A percentile compares a stretch with the other conserved stretches of the same genome.
These are phyloP conservation scores for Ricinus communis DNA, from an alignment of 345 rosid species.

Conservation along the genomic window DNA sequence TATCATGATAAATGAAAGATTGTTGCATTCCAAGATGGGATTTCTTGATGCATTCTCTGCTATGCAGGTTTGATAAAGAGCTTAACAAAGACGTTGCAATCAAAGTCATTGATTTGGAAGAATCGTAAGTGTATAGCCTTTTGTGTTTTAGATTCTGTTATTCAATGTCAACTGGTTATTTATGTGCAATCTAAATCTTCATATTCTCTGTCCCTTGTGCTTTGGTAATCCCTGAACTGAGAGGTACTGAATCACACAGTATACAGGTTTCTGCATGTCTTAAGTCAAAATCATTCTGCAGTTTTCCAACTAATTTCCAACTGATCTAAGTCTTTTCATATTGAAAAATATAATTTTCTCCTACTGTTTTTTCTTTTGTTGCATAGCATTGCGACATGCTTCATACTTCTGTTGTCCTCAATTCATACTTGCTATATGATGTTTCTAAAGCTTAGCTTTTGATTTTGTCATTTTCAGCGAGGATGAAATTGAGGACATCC, in stretches of 20 bases:
- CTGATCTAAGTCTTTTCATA: conserved; percentile 5
- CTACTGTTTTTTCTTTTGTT: background rate
- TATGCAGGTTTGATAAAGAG: conserved; percentile 88
- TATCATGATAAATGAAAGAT: conserved; percentile 5
- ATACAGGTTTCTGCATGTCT: background rate
- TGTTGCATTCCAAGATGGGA: conserved; percentile 11
- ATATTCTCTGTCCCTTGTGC: background rate
- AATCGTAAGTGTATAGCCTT: conserved; percentile 69
- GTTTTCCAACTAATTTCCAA: conserved; percentile 3
- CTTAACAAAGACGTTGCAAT: conserved; percentile 97
- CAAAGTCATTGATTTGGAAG: conserved; percentile 98
- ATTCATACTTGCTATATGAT: background rate
- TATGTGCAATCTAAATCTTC: background rate
- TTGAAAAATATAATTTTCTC: background rate
- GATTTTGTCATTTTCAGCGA: conserved; percentile 55
- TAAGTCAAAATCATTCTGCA: background rate
- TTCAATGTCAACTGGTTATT: background rate
- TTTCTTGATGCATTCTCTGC: conserved; percentile 28
- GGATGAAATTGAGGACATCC: conserved; percentile 99
- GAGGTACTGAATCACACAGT: background rate
- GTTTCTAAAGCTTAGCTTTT: conserved; percentile 24
- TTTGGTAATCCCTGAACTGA: background rate
- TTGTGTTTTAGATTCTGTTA: background rate
- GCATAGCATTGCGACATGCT: background rate
- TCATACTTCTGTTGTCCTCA: background rate